Percentiles rank a stretch among this genome's conserved stretches.
These are phyloP conservation scores for Afroboletus lepidellus DNA, from an alignment of 1,284 basidiomycete species.

Conservation along the genomic window DNA sequence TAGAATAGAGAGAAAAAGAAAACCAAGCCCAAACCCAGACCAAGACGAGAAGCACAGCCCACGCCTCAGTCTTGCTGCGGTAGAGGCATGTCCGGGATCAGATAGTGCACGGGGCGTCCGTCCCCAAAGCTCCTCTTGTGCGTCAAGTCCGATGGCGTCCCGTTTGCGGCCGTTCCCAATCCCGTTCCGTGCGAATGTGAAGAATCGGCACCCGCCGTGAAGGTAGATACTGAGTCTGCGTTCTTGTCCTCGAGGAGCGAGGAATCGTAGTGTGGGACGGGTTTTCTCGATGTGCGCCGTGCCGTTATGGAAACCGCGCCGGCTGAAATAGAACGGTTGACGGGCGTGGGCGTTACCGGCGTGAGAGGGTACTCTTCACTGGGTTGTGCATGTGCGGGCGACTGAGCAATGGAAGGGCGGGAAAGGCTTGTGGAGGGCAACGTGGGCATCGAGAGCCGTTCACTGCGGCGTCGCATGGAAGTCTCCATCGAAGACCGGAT, in stretches of 20 bases:
- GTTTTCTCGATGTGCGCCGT: slow-evolving; percentile 41
- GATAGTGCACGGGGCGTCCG: slow-evolving; percentile 35
- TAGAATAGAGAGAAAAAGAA: not conserved
- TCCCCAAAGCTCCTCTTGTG: slow-evolving; percentile 25
- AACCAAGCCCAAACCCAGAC: not conserved
- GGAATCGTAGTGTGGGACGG: slow-evolving; percentile 44
- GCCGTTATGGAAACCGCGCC: slow-evolving; percentile 13
- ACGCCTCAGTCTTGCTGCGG: slow-evolving; percentile 26
- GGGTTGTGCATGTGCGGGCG: slow-evolving; percentile 5
- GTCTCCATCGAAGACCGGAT: slow-evolving; percentile 34
- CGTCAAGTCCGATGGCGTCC: slow-evolving; percentile 25
- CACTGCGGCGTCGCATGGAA: slow-evolving; percentile 25
- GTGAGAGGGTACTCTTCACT: slow-evolving; percentile 29
- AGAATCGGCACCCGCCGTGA: slow-evolving; percentile 27
- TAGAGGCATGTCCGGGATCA: slow-evolving; percentile 43
- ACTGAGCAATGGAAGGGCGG: slow-evolving; percentile 16
- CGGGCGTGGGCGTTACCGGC: slow-evolving; percentile 17
- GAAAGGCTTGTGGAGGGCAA: slow-evolving; percentile 19
- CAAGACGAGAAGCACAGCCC: slow-evolving; percentile 5
- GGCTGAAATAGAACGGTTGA: slow-evolving; percentile 26
- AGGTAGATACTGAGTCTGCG: slow-evolving; percentile 22
- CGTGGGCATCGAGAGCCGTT: slow-evolving; percentile 31
- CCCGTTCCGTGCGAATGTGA: slow-evolving; percentile 32
- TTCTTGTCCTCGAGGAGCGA: slow-evolving; percentile 23
- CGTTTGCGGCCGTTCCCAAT: slow-evolving; percentile 9